These are phyloP conservation scores for Lachancea mirantina DNA, from an alignment of 805 yeast genomes.

Conservation along the genomic window DNA sequence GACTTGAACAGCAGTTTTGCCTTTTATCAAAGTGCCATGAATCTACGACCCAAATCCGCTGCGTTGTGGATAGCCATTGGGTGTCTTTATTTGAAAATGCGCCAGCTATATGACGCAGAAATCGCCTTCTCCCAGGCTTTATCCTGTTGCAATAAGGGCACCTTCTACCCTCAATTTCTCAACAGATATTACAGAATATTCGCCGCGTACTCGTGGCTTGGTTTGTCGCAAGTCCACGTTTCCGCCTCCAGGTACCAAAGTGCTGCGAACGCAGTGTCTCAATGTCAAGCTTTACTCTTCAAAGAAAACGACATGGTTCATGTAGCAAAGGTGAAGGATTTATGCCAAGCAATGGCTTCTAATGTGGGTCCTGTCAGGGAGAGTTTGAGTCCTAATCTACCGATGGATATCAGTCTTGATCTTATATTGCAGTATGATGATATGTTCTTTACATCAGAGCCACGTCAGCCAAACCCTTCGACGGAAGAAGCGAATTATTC, in stretches of 20 bases:
- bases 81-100: conserved; percentile 47
- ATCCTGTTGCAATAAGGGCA: conserved; percentile 5
- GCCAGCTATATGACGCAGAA: conserved; percentile 57
- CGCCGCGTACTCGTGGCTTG: conserved; percentile 26
- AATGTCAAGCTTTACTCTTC: conserved; percentile 15
- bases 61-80: conserved; percentile 65
- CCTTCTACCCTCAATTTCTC: conserved; percentile 5
- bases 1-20: conserved; percentile 17
- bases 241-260: conserved; percentile 14
- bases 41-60: conserved; percentile 29
- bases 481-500: no score
- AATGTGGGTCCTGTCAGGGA: conserved; percentile 6
- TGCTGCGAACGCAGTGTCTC: conserved; percentile 18
- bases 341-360: no score
- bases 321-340: conserved; percentile 6
- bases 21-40: conserved; percentile 17
- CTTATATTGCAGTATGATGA: conserved; percentile 14
- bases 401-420: conserved; percentile 18
- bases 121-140: conserved; percentile 60
- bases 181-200: conserved; percentile 14
- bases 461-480: conserved; percentile 2
- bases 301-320: conserved; percentile 11
- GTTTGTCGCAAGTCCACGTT: conserved; percentile 23
- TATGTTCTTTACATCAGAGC: conserved; percentile 9
- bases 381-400: conserved; percentile 18